Percentiles rank a stretch among this genome's conserved stretches.
These are phyloP conservation scores for Solanum clarkiae DNA, from an alignment of 257 asterid species.

Conservation along the genomic window DNA sequence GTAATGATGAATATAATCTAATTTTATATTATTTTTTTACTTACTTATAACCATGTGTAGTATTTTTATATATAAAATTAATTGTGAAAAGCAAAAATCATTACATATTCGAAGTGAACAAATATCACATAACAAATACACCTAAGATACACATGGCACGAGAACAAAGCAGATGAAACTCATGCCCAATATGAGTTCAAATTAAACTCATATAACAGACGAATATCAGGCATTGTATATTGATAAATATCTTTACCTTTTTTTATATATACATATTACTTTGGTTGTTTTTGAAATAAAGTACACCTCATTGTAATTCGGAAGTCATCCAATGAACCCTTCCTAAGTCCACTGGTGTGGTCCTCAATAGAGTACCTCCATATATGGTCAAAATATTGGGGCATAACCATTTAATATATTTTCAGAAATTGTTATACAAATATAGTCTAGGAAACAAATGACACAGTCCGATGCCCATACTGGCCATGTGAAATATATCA, in stretches of 20 bases:
- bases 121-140: neutral
- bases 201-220: too few relatives aligned
- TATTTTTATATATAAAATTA: too few relatives aligned
- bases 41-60: neutral
- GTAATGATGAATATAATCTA: too few relatives aligned
- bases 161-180: too few relatives aligned
- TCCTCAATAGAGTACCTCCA: neutral
- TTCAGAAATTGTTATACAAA: neutral
- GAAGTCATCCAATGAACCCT: neutral
- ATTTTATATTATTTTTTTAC: neutral
- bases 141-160: too few relatives aligned
- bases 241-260: too few relatives aligned
- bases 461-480: constrained; percentile 15
- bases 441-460: neutral
- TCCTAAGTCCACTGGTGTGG: neutral
- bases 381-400: neutral
- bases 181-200: too few relatives aligned
- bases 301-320: neutral
- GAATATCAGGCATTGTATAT: too few relatives aligned
- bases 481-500: constrained; percentile 45
- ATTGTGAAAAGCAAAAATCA: neutral
- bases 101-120: neutral
- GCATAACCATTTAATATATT: neutral
- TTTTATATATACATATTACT: too few relatives aligned
- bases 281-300: neutral